phyloP scores from a whole-genome alignment of 257 asterid genomes.

The Solanum sparsipilum region DNA sequence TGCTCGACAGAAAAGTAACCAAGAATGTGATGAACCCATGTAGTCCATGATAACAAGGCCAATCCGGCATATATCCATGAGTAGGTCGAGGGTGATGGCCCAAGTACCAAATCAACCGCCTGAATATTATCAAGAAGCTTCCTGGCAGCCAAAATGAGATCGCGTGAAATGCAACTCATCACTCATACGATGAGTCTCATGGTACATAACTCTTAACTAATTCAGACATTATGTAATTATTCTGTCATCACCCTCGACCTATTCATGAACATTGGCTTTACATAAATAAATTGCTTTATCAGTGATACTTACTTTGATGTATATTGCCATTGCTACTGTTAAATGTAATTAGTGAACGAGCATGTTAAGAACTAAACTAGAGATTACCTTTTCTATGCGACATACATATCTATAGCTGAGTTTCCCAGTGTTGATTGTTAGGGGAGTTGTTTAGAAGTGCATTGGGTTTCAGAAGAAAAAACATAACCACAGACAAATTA shows the following conservation, averaged over 20 bases:
- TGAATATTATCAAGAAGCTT: background rate
- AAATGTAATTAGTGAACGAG: background rate
- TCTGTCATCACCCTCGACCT: background rate
- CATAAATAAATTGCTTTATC: background rate
- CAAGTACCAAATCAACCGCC: background rate
- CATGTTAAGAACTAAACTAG: background rate
- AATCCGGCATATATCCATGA: background rate
- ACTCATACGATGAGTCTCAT: background rate
- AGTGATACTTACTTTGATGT: background rate
- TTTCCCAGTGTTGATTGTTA: background rate
- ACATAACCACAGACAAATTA: background rate
- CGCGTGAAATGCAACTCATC: background rate
- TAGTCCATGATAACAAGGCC: background rate
- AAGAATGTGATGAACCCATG: background rate
- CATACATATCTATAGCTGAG: background rate
- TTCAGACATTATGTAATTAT: background rate
- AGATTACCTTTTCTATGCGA: background rate
- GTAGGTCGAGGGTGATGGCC: background rate
- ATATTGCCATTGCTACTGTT: background rate
- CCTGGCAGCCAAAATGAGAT: background rate
- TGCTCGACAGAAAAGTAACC: background rate
- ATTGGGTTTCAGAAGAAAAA: background rate
- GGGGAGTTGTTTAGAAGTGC: background rate
- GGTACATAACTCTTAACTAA: background rate
- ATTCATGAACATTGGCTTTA: background rate